These are phyloP conservation scores for Raphanus sativus DNA, from an alignment of 345 rosid species.

Conservation along the genomic window DNA sequence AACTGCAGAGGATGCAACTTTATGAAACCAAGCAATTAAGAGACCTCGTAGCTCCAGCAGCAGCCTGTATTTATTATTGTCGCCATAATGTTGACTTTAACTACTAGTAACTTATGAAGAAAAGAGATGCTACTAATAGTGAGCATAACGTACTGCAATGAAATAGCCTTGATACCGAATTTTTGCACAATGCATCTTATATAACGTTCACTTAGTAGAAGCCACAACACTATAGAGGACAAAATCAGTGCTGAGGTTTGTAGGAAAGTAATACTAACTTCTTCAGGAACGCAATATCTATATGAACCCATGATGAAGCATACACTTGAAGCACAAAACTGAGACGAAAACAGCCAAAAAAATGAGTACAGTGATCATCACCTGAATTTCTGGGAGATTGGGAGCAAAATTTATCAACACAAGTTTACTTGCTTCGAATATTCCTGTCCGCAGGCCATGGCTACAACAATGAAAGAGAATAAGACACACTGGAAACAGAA, in stretches of 20 bases:
- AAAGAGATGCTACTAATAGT: not conserved
- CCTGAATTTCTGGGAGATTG: conserved; percentile 86
- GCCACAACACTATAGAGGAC: too few species aligned
- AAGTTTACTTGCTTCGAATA: conserved; percentile 88
- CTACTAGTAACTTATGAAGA: not conserved
- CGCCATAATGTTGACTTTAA: not conserved
- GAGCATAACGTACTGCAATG: not conserved
- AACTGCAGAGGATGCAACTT: conserved; percentile 11
- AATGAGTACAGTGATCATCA: conserved; percentile 30
- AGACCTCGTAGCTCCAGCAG: not conserved
- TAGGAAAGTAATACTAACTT: not conserved
- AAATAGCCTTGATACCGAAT: not conserved
- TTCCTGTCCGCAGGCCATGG: conserved; percentile 95
- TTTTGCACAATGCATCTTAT: not conserved
- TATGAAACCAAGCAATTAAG: conserved; percentile 4
- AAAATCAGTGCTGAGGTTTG: not conserved
- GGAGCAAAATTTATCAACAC: conserved; percentile 87
- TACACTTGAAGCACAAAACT: not conserved
- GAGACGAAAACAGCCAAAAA: not conserved
- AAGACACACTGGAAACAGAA: conserved; percentile 12
- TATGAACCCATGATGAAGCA: not conserved
- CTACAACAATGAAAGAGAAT: conserved; percentile 43
- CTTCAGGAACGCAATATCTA: not conserved
- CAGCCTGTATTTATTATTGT: not conserved
- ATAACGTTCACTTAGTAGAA: not conserved